Evolutionary conservation across 352 stramenopile genomes (phyloP).

Genomic region (Phytophthora fragariae): DNA sequence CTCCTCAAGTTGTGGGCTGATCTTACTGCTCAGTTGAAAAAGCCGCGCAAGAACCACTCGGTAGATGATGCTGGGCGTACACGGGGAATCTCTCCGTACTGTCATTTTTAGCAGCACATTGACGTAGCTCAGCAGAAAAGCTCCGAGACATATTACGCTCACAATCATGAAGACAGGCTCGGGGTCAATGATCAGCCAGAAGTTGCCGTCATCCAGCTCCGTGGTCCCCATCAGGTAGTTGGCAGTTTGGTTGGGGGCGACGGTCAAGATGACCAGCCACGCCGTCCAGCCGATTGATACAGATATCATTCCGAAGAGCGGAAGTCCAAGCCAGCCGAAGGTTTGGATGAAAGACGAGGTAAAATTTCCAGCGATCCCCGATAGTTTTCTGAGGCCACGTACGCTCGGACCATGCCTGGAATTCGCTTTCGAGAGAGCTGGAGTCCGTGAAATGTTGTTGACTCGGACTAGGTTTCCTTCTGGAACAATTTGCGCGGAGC

Average conservation of each 20-base stretch:
- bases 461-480: background rate
- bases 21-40: background rate
- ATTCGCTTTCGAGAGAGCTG: background rate
- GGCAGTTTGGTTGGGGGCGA: conserved; percentile 41
- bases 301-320: conserved; percentile 20
- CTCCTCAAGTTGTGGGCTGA: background rate
- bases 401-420: background rate
- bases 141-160: conserved; percentile 17
- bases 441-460: background rate
- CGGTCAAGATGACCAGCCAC: conserved; percentile 33
- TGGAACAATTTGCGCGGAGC: background rate
- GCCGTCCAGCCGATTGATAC: conserved; percentile 38
- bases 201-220: conserved; percentile 48
- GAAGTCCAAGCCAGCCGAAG: conserved; percentile 27
- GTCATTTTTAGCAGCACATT: conserved; percentile 39
- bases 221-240: conserved; percentile 58
- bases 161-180: conserved; percentile 20
- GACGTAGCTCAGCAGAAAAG: conserved; percentile 20
- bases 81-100: conserved; percentile 12
- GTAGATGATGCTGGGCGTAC: background rate
- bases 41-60: background rate
- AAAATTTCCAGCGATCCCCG: background rate
- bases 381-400: background rate
- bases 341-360: conserved; percentile 23
- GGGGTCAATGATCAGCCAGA: conserved; percentile 42